These are phyloP conservation scores for Wallacemonas collosoma DNA, from an alignment of 208 protist genomes.

Conservation along the genomic window DNA sequence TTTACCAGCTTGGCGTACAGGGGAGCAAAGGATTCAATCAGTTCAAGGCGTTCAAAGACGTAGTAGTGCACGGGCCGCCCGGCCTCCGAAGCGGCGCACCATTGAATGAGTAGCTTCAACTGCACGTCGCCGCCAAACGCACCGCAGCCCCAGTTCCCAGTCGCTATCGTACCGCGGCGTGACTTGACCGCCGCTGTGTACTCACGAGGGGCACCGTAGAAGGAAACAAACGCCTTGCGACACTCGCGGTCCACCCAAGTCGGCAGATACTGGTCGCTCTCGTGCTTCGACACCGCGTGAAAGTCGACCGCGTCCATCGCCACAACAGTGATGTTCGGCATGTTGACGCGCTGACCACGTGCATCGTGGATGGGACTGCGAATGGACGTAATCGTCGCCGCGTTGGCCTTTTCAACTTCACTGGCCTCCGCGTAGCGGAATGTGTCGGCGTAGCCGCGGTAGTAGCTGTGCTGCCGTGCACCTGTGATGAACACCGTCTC, in stretches of 20 bases:
- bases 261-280: constrained; percentile 46
- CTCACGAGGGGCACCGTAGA: constrained; percentile 31
- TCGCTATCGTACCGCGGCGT: constrained; percentile 50
- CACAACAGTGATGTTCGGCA: constrained; percentile 52
- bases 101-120: constrained; percentile 89
- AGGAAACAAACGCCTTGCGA: constrained; percentile 84
- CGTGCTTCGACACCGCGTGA: not conserved
- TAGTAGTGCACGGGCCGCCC: constrained; percentile 52
- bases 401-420: not conserved
- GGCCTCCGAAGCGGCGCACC: constrained; percentile 71
- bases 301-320: constrained; percentile 82
- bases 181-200: constrained; percentile 21
- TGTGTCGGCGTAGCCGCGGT: constrained; percentile 68
- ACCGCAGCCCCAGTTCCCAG: constrained; percentile 93
- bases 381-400: not conserved
- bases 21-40: constrained; percentile 26
- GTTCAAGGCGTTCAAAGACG: constrained; percentile 36
- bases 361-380: constrained; percentile 1
- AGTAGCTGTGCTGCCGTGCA: constrained; percentile 47
- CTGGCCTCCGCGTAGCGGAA: constrained; percentile 47
- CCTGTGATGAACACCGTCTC: constrained; percentile 80
- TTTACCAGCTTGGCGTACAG: constrained; percentile 30
- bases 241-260: constrained; percentile 67
- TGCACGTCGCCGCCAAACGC: constrained; percentile 84
- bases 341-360: constrained; percentile 14